phyloP scores from a whole-genome alignment of 2,329 filamentous ascomycete genomes.

The Epichloe hybrida region DNA sequence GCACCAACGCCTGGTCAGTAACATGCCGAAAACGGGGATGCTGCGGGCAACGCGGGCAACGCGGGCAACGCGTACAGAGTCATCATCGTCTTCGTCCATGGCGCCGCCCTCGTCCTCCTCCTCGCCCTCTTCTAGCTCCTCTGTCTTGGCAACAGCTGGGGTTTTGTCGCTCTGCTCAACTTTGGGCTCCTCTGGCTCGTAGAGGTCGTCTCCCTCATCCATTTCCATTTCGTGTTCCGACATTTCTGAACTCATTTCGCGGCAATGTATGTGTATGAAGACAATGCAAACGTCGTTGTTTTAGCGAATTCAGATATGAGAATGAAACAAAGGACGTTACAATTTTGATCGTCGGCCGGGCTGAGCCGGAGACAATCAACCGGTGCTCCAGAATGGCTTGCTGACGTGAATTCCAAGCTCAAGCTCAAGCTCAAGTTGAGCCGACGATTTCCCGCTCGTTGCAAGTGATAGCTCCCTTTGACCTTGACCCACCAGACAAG shows the following conservation, averaged over 20 bases:
- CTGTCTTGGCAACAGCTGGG: conserved; percentile 24
- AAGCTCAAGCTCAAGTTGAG: conserved; percentile 7
- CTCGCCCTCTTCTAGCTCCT: conserved; percentile 50
- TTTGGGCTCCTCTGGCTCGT: conserved; percentile 44
- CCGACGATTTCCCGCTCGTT: conserved; percentile 17
- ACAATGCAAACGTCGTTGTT: too few species aligned
- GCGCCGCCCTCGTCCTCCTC: conserved; percentile 48
- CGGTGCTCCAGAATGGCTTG: neutral
- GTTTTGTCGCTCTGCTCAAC: conserved; percentile 19
- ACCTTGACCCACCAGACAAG: neutral
- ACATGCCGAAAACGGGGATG: neutral
- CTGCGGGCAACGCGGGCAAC: neutral
- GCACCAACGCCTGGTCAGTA: neutral
- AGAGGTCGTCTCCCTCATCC: conserved; percentile 56
- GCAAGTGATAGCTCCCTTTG: neutral
- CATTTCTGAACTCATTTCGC: conserved; percentile 4
- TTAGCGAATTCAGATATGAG: too few species aligned
- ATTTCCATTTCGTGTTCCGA: conserved; percentile 41
- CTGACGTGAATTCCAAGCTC: too few species aligned
- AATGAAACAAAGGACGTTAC: too few species aligned
- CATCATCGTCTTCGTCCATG: conserved; percentile 46
- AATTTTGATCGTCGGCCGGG: too few species aligned
- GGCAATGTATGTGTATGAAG: too few species aligned
- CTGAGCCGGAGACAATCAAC: too few species aligned
- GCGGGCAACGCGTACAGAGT: conserved; percentile 17